Conservation (phyloP, 2,329 filamentous ascomycete genomes). For the Cucurbitaria berberidis region DNA sequence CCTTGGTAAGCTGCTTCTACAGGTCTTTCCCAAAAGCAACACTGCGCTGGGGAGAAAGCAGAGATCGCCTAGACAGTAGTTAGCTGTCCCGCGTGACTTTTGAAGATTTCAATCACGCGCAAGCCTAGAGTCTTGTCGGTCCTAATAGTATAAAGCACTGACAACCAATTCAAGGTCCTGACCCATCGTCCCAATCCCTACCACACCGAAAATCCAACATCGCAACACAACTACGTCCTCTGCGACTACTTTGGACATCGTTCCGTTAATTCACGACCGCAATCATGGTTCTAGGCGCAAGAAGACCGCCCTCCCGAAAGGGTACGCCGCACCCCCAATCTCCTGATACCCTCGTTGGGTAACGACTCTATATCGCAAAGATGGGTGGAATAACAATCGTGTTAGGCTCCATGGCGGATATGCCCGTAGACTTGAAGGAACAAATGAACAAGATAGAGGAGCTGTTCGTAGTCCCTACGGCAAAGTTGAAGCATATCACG, state of each 20-base stretch:
- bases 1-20: conserved; percentile 21
- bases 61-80: conserved; percentile 5
- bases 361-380: conserved; percentile 4
- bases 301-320: conserved; percentile 72
- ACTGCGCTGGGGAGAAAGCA: conserved; percentile 18
- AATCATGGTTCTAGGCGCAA: conserved; percentile 71
- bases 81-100: conserved; percentile 14
- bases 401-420: conserved; percentile 85
- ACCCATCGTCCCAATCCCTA: background rate
- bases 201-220: background rate
- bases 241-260: background rate
- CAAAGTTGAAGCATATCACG: conserved; percentile 88
- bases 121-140: conserved; percentile 1
- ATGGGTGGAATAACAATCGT: conserved; percentile 27
- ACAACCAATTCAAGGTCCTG: background rate
- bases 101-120: conserved; percentile 3
- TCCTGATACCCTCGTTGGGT: background rate
- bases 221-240: background rate
- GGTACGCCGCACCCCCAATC: conserved; percentile 60
- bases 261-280: conserved; percentile 19
- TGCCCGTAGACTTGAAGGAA: conserved; percentile 80
- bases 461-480: conserved; percentile 76
- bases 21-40: conserved; percentile 22
- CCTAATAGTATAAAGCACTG: conserved; percentile 7
- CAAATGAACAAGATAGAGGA: conserved; percentile 87